phyloP scores from a whole-genome alignment of 306 rosid species.

The Quillaja saponaria region DNA sequence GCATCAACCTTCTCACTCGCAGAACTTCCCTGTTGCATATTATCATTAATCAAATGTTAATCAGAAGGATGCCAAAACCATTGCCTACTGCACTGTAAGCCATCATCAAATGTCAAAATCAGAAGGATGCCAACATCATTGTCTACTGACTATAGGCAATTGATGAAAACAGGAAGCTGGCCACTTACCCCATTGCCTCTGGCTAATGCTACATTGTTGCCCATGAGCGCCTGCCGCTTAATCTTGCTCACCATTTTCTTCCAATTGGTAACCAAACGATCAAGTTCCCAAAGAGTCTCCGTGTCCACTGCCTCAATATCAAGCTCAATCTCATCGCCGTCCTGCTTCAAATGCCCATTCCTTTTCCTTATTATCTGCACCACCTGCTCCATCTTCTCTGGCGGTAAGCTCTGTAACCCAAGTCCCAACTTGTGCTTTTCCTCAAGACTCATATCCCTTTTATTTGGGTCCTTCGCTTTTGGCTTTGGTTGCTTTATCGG shows the following conservation, averaged over 20 bases:
- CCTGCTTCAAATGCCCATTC: constrained; percentile 90
- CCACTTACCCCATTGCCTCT: constrained; percentile 63
- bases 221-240: constrained; percentile 79
- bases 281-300: constrained; percentile 99
- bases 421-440: constrained; percentile 87
- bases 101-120: constrained; percentile 3
- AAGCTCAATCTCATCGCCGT: constrained; percentile 96
- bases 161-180: background rate
- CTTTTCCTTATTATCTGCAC: constrained; percentile 87
- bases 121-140: background rate
- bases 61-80: background rate
- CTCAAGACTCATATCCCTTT: constrained; percentile 89
- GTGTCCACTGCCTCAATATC: constrained; percentile 92
- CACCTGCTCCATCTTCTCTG: constrained; percentile 95
- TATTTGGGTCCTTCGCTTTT: constrained; percentile 85
- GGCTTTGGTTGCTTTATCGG: constrained; percentile 93
- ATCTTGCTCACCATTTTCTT: constrained; percentile 93
- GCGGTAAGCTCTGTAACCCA: constrained; percentile 87
- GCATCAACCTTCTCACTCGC: constrained; percentile 47
- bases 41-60: background rate
- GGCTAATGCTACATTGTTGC: constrained; percentile 31
- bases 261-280: constrained; percentile 84
- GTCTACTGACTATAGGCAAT: background rate
- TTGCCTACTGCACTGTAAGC: no score
- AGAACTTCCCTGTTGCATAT: constrained; percentile 45